phyloP scores from a whole-genome alignment of 2,329 filamentous ascomycete genomes.

The Grosmannia huntii region DNA sequence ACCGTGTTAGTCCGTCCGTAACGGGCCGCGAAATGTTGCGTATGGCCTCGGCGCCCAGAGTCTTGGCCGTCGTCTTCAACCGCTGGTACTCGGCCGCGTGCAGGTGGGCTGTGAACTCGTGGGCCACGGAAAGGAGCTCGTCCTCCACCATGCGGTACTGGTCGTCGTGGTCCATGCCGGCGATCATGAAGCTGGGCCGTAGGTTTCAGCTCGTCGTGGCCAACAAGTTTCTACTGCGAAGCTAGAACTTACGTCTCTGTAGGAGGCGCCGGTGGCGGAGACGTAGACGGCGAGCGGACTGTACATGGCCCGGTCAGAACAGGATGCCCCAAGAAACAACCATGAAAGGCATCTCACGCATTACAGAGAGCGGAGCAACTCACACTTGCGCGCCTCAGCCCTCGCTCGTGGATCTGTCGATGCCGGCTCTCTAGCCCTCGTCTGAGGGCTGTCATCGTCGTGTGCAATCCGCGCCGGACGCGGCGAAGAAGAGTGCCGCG shows the following conservation, averaged over 20 bases:
- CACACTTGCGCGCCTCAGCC: neutral
- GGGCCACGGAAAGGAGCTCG: constrained; percentile 56
- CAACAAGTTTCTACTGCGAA: no score
- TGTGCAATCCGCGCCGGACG: neutral
- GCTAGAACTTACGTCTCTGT: constrained; percentile 13
- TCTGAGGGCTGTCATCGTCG: neutral
- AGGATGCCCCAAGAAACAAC: no score
- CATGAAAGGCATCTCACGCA: neutral
- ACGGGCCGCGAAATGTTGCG: constrained; percentile 38
- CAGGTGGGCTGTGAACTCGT: constrained; percentile 59
- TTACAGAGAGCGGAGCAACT: no score
- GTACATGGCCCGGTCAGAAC: neutral
- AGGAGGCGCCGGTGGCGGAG: constrained; percentile 18
- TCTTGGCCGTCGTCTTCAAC: constrained; percentile 43
- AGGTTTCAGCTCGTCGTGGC: neutral
- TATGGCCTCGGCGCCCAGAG: constrained; percentile 40
- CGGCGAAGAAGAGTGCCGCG: neutral
- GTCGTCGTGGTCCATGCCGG: constrained; percentile 55
- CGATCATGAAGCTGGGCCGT: constrained; percentile 44
- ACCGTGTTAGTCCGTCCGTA: constrained; percentile 25
- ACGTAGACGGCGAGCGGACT: constrained; percentile 19
- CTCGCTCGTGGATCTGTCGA: neutral
- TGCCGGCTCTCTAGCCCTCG: neutral
- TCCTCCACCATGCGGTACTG: constrained; percentile 75
- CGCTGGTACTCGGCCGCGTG: constrained; percentile 67